A percentile compares a stretch with the other conserved stretches of the same genome.
phyloP scores from a whole-genome alignment of 2,329 filamentous ascomycete genomes.

The Neocucurbitaria cava region DNA sequence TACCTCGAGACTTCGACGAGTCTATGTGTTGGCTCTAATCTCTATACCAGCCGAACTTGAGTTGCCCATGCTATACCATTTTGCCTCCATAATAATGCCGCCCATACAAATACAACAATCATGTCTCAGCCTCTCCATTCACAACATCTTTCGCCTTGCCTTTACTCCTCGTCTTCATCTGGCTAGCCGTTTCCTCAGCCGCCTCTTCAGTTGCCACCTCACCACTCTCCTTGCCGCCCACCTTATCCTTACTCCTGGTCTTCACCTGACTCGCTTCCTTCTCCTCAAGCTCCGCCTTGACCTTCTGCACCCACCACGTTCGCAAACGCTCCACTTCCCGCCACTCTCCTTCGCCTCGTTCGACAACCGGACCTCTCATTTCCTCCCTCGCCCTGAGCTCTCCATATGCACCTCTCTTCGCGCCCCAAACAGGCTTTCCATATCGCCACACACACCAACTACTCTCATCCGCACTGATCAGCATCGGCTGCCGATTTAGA shows the following conservation, averaged over 20 bases:
- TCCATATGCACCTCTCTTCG: slow-evolving; percentile 33
- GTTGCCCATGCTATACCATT: background rate
- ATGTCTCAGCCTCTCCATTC: background rate
- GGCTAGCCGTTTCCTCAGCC: background rate
- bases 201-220: background rate
- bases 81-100: background rate
- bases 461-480: slow-evolving; percentile 53
- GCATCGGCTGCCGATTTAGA: slow-evolving; percentile 39
- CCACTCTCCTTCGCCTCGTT: slow-evolving; percentile 56
- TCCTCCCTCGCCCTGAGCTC: slow-evolving; percentile 49
- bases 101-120: background rate
- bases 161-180: slow-evolving; percentile 7
- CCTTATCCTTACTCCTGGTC: slow-evolving; percentile 15
- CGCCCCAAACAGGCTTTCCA: slow-evolving; percentile 37
- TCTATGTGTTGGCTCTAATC: too few relatives aligned
- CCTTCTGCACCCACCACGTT: slow-evolving; percentile 46
- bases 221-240: background rate
- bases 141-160: background rate
- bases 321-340: slow-evolving; percentile 49
- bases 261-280: slow-evolving; percentile 17
- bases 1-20: background rate
- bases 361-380: slow-evolving; percentile 54
- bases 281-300: slow-evolving; percentile 22
- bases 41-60: too few relatives aligned
- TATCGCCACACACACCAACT: slow-evolving; percentile 58